Evolutionary conservation across 495 filamentous ascomycete genomes (phyloP).

Genomic region (Lepraria neglecta): DNA sequence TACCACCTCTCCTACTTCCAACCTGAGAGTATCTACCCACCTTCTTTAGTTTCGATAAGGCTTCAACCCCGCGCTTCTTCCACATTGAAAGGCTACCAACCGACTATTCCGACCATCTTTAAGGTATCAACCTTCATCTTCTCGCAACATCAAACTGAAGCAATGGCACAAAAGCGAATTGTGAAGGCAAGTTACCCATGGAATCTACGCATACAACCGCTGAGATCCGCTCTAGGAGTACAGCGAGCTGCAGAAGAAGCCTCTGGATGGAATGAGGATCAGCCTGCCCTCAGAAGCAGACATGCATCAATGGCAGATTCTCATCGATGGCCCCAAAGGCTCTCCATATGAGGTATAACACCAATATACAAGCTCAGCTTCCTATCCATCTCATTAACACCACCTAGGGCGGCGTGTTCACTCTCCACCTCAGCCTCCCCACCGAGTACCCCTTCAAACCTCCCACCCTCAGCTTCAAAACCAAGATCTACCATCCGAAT

Average conservation of each 20-base stretch:
- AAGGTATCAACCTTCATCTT: neutral
- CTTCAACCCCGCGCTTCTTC: no score
- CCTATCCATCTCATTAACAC: constrained; percentile 7
- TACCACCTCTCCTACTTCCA: no score
- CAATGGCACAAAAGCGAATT: constrained; percentile 47
- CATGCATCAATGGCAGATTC: constrained; percentile 77
- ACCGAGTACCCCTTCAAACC: constrained; percentile 93
- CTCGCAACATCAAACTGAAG: neutral
- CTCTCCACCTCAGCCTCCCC: constrained; percentile 68
- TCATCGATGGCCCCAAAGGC: constrained; percentile 64
- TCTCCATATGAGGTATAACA: constrained; percentile 62
- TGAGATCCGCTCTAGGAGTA: constrained; percentile 52
- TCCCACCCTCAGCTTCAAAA: constrained; percentile 77
- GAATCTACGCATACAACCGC: constrained; percentile 1
- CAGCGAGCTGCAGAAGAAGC: constrained; percentile 55
- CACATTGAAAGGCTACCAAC: no score
- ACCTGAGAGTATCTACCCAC: no score
- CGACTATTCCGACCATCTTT: no score
- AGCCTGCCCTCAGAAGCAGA: constrained; percentile 61
- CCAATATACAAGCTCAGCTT: neutral
- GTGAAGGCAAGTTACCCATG: constrained; percentile 44
- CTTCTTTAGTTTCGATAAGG: no score
- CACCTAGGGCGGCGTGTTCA: constrained; percentile 67
- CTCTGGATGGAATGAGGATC: constrained; percentile 61
- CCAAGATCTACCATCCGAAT: constrained; percentile 98